Evolutionary conservation across 2,329 filamentous ascomycete species (phyloP), one percentile per base, ranked within the genome.

Genomic region (Trichoderma arundinaceum): DNA sequence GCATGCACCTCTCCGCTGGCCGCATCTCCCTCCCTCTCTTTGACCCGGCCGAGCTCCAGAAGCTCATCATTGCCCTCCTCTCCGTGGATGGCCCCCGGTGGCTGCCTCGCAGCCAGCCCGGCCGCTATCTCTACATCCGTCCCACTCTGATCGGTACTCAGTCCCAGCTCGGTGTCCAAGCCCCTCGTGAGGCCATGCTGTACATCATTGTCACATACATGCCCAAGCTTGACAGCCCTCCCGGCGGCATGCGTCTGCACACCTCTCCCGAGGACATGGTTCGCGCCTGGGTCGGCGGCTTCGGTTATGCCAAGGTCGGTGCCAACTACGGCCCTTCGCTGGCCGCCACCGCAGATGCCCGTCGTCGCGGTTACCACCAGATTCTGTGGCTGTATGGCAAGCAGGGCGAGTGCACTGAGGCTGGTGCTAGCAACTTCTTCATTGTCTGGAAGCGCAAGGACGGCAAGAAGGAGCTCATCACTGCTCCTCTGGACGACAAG

Each of bases 401-500:
- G 46, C 84, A 94, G 71, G 86, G 86, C 60, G 86, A 87, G 74
- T 93, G 96, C 69, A 97, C 94, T 2, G 94, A 97, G 81, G 94
- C 94, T 2, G 94, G 94, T 4, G 94, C 92, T 12, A 92, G 88
- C 73, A 97, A 97, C 80, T 97, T 97, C 80, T 96, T 97, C 74
- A 83, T 96, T 7, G 82, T 97, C 12, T 93, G 90, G 91, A 85
- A 83, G 74, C 76, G 77, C 64, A 77, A 75, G 71, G 77, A 79
- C 41, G 77, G 77, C 69, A 85, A 84, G 53, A 85, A 83, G 75
- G 85, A 89, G 71, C 83, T 97, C 38, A 83, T 97, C 64, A 97
- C 94, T 2, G 92, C 94, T 2, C 92, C 92, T 8, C 79, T 97
- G 49, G 90, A 90, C 66, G 92, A 92, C 74, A 88, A 90, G 73